phyloP scores from a whole-genome alignment of 441 rosid species.

The Syzygium malaccense region DNA sequence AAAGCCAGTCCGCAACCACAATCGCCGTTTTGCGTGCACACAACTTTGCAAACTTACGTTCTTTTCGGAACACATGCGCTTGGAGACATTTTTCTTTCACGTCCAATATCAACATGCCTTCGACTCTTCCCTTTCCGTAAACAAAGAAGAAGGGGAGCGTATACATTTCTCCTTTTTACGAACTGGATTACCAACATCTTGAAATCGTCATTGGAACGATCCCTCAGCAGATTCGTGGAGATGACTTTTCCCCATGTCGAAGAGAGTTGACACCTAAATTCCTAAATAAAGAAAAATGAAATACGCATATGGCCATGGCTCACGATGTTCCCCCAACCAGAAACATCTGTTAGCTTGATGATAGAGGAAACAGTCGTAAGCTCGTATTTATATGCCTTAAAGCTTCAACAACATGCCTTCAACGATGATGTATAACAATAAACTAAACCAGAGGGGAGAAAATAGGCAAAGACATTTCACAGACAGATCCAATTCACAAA shows the following conservation, averaged over 20 bases:
- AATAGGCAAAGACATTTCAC: neutral
- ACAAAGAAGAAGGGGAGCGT: neutral
- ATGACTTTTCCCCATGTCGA: neutral
- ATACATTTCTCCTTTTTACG: neutral
- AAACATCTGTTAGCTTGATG: neutral
- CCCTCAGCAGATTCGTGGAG: neutral
- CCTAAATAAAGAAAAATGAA: neutral
- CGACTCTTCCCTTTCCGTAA: neutral
- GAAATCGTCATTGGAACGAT: neutral
- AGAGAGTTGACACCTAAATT: neutral
- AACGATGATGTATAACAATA: neutral
- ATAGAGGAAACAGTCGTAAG: neutral
- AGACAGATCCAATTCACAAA: neutral
- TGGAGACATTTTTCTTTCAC: neutral
- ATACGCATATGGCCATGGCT: neutral
- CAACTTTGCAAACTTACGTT: neutral
- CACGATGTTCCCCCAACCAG: neutral
- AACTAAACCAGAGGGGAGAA: neutral
- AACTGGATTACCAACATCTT: neutral
- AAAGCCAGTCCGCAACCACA: neutral
- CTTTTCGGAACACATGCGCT: neutral
- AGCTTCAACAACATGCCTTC: neutral
- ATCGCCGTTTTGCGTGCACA: neutral
- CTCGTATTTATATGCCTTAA: neutral
- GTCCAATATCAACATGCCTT: neutral